Percentiles rank a stretch among this genome's conserved stretches.
These are phyloP conservation scores for Coemansia furcata DNA, from an alignment of 192 early-diverging fungal species.

Conservation along the genomic window DNA sequence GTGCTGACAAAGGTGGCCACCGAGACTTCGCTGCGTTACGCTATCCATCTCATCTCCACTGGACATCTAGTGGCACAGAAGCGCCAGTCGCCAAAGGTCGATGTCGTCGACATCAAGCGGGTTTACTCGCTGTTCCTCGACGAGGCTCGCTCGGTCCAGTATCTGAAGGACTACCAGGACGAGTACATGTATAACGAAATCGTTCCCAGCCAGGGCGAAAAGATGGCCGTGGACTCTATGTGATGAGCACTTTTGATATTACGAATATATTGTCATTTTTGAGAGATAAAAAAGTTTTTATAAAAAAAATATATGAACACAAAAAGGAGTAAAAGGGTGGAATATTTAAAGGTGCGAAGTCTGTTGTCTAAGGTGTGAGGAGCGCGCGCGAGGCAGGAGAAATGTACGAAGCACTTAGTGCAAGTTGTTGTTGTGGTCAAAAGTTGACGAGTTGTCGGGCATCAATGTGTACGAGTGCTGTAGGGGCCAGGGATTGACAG, in stretches of 20 bases:
- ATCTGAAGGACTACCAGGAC: conserved; percentile 89
- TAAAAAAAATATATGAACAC: neutral
- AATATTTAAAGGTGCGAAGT: neutral
- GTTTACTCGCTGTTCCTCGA: conserved; percentile 96
- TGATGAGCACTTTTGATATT: neutral
- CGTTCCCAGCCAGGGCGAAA: conserved; percentile 11
- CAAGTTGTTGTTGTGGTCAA: neutral
- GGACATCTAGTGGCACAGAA: conserved; percentile 87
- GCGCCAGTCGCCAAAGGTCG: conserved; percentile 82
- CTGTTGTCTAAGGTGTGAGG: neutral
- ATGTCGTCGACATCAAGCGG: conserved; percentile 90
- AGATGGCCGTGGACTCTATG: conserved; percentile 31
- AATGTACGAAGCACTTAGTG: neutral
- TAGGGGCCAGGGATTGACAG: conserved; percentile 19
- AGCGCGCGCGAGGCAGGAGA: neutral
- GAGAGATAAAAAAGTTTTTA: neutral
- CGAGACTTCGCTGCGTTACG: conserved; percentile 89
- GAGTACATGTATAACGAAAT: conserved; percentile 87
- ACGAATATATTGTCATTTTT: neutral
- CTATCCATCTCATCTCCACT: conserved; percentile 97
- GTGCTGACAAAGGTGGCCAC: conserved; percentile 87
- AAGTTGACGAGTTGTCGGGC: neutral
- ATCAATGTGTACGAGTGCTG: conserved; percentile 19
- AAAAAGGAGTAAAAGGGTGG: neutral
- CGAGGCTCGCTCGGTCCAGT: conserved; percentile 94